A percentile compares a stretch with the other conserved stretches of the same genome.
phyloP scores from a whole-genome alignment of 768 basidiomycete species.

The Hygrophoropsis aurantiaca region DNA sequence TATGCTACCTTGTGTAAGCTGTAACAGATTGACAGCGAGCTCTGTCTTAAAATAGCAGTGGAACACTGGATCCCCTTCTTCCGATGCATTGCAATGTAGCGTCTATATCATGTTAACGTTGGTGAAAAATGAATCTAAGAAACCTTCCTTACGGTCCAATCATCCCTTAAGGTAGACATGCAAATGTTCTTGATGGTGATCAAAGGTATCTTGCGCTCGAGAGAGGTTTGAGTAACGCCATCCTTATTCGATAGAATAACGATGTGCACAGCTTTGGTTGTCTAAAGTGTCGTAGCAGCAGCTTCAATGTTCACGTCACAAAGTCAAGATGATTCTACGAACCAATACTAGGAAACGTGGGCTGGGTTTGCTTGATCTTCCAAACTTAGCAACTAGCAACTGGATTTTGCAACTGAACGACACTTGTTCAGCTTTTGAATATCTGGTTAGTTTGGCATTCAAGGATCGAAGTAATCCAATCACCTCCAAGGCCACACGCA shows the following conservation, averaged over 20 bases:
- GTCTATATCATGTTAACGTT: constrained; percentile 41
- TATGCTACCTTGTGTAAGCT: constrained; percentile 75
- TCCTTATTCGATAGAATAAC: constrained; percentile 61
- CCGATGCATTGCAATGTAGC: constrained; percentile 73
- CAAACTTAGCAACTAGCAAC: constrained; percentile 79
- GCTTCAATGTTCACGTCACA: too few species aligned
- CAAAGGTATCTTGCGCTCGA: constrained; percentile 89
- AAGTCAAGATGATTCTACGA: constrained; percentile 29
- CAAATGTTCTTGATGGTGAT: constrained; percentile 84
- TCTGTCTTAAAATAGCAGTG: constrained; percentile 96
- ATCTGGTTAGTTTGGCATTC: neutral
- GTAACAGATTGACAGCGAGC: constrained; percentile 76
- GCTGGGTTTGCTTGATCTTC: constrained; percentile 86
- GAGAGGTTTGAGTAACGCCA: constrained; percentile 51
- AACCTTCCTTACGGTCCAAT: constrained; percentile 81
- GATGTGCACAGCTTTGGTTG: constrained; percentile 79
- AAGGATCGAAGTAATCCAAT: constrained; percentile 22
- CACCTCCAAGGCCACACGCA: constrained; percentile 75
- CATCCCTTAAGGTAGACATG: constrained; percentile 88
- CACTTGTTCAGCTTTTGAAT: constrained; percentile 62
- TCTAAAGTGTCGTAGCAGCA: constrained; percentile 15
- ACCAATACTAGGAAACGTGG: constrained; percentile 92
- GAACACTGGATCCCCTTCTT: constrained; percentile 94
- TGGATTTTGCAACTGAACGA: constrained; percentile 83
- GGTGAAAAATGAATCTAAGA: neutral